Percentiles rank a stretch among this genome's conserved stretches.
phyloP scores from a whole-genome alignment of 345 rosid genomes.

The Ricinus communis region DNA sequence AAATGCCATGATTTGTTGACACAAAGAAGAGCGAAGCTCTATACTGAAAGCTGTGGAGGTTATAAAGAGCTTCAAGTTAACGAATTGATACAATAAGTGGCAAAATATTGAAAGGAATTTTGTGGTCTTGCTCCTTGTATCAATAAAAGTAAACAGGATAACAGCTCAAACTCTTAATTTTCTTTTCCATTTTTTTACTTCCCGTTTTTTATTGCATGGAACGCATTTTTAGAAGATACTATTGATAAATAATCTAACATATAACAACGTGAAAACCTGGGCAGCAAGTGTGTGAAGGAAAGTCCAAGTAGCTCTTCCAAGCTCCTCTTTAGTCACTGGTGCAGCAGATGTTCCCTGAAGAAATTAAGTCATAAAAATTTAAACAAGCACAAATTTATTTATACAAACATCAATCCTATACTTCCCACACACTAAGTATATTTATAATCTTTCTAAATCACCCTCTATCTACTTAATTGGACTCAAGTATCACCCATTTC shows the following conservation, averaged over 20 bases:
- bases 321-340: slow-evolving; percentile 88
- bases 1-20: background rate
- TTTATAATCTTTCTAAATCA: background rate
- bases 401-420: background rate
- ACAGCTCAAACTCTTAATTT: no score
- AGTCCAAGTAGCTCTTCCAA: slow-evolving; percentile 95
- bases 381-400: background rate
- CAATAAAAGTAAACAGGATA: no score
- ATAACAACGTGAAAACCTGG: slow-evolving; percentile 52
- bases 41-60: background rate
- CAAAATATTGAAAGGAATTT: background rate
- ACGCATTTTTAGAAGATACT: background rate
- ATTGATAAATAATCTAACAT: background rate
- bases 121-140: no score
- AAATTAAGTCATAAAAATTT: background rate
- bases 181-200: background rate
- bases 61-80: background rate
- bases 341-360: slow-evolving; percentile 55
- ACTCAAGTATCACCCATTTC: background rate
- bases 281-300: slow-evolving; percentile 95
- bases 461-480: background rate
- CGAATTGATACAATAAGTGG: background rate
- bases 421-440: background rate
- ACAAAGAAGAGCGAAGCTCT: background rate
- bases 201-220: no score